Percentiles rank a stretch among this genome's conserved stretches.
These are phyloP conservation scores for Artemisia annua DNA, from an alignment of 129 eudicot genomes.

Conservation along the genomic window DNA sequence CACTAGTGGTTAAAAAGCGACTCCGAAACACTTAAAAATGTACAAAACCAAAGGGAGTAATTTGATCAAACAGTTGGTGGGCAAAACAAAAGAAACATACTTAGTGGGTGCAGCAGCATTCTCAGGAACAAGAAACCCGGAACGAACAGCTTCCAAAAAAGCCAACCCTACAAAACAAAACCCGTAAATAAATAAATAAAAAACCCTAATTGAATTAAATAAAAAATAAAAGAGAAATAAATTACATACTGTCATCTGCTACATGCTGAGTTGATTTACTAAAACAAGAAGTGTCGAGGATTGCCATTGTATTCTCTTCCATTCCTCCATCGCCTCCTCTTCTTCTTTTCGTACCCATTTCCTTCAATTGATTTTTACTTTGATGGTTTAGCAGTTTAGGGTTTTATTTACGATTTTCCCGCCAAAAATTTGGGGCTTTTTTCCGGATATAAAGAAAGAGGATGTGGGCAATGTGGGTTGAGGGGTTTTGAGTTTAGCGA, in stretches of 20 bases:
- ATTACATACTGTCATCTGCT: slow-evolving; percentile 35
- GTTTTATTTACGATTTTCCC: background rate
- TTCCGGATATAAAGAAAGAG: too few relatives aligned
- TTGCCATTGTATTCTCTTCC: slow-evolving; percentile 79
- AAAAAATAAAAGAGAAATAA: background rate
- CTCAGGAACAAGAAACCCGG: slow-evolving; percentile 56
- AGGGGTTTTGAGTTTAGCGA: too few relatives aligned
- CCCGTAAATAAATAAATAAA: background rate
- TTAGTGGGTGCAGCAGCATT: slow-evolving; percentile 69
- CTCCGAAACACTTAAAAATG: too few relatives aligned
- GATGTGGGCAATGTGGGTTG: too few relatives aligned
- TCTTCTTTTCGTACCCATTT: slow-evolving; percentile 38
- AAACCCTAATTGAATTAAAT: background rate
- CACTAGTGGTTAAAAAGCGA: too few relatives aligned
- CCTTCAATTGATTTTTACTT: slow-evolving; percentile 7
- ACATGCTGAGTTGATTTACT: slow-evolving; percentile 45
- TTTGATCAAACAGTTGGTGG: slow-evolving; percentile 32
- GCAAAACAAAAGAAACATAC: slow-evolving; percentile 36
- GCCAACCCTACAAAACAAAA: slow-evolving; percentile 47
- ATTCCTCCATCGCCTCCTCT: slow-evolving; percentile 49
- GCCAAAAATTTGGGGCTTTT: background rate
- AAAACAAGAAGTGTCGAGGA: slow-evolving; percentile 59
- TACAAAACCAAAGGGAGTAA: background rate
- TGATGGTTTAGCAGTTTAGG: too few relatives aligned
- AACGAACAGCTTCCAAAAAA: slow-evolving; percentile 85